Percentiles rank a stretch among this genome's conserved stretches.
These are phyloP conservation scores for Colletotrichum sp. DNA, from an alignment of 2,329 filamentous ascomycete genomes.

Conservation along the genomic window DNA sequence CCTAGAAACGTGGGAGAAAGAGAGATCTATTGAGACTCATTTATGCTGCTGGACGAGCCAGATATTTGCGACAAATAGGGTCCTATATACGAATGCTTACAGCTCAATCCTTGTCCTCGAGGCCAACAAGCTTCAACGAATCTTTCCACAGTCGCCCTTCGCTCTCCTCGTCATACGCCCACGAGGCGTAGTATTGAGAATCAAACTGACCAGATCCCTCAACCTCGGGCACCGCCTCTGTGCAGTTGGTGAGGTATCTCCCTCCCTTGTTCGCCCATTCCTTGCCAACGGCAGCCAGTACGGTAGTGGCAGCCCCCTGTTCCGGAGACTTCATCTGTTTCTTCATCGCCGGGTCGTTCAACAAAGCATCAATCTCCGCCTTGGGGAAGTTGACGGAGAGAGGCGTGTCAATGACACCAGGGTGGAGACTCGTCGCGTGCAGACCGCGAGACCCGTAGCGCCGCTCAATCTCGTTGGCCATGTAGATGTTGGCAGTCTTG, in stretches of 20 bases:
- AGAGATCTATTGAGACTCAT: not conserved
- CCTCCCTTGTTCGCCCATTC: constrained; percentile 50
- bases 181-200: not conserved
- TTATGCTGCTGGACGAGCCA: not conserved
- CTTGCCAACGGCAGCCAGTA: constrained; percentile 45
- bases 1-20: not conserved
- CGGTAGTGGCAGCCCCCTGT: constrained; percentile 53
- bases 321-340: constrained; percentile 23
- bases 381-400: not conserved
- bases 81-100: not conserved
- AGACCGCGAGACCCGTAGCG: constrained; percentile 20
- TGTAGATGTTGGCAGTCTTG: constrained; percentile 56
- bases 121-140: not conserved
- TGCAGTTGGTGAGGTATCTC: constrained; percentile 47
- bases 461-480: constrained; percentile 55
- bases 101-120: not conserved
- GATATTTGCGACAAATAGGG: not conserved
- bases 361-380: not conserved
- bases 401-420: constrained; percentile 3
- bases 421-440: constrained; percentile 33
- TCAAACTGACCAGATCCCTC: not conserved
- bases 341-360: not conserved
- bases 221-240: constrained; percentile 3
- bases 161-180: not conserved
- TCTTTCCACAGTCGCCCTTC: not conserved